Base-by-base conservation (phyloP, 108 stramenopile species). In the Cyclotella baltica region DNA sequence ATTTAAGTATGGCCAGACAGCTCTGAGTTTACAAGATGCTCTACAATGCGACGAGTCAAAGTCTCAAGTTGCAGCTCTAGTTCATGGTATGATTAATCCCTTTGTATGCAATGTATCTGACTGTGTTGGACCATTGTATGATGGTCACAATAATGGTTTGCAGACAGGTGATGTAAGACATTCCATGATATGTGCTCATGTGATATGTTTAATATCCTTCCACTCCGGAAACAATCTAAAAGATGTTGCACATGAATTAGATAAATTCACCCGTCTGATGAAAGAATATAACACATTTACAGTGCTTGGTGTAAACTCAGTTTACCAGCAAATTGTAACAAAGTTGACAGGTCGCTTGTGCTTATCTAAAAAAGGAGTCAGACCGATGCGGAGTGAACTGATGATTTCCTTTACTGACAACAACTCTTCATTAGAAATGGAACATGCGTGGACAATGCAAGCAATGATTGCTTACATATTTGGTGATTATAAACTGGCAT, bases 161-260 rank as follows among this genome's bases (percentile, higher is more conserved):
- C 19, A 38, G 57, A 11, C 50, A 6, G 70, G 70, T 13, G 70
- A 58, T 58, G 19, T 68, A 20, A 27, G 28, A 18, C 67, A 68
- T 28, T 25, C 47, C 1, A 36, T 70, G 37, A 9, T 27, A 36
- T 57, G 56, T 57, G 56, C 56, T 20, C 34, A 22, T 57, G 19
- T 57, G 55, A 28, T 35, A 2, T 3, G 35, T 20, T 40, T 13
- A 2, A 22, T 57, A 10, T 34, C 35, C 53, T 70, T 70, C 27
- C 38, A 70, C 38, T 68, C 27, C n/a, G 67, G 67, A 20, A 19
- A 68, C 16, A 9, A 22, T 9, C 20, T 68, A 10, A 19, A 3
- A 13, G 5, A 68, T 25, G 20, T 53, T 18, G 27, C 51, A 1
- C 2, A 25, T 28, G n/a, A 48, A 35, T 19, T 68, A 1, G 51